Evolutionary conservation across 2,329 filamentous ascomycete genomes (phyloP).

Genomic region (Phoma sp.): DNA sequence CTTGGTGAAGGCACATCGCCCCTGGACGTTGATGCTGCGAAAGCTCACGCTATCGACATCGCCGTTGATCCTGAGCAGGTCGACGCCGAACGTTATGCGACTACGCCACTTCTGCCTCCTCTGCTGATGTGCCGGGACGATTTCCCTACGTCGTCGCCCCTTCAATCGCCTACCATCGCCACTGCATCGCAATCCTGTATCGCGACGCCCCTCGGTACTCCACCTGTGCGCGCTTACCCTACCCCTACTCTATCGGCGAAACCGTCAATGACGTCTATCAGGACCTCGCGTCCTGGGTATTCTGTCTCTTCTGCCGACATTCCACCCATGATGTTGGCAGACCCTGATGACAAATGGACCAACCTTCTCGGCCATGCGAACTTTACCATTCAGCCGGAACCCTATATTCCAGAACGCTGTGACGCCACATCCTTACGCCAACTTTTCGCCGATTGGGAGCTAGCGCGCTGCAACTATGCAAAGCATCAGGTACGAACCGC

Average conservation of each 20-base stretch:
- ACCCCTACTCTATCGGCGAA: conserved; percentile 79
- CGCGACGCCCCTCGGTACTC: conserved; percentile 56
- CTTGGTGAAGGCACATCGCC: conserved; percentile 40
- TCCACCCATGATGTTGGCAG: conserved; percentile 67
- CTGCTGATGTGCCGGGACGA: conserved; percentile 67
- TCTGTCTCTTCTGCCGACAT: conserved; percentile 61
- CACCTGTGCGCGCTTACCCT: conserved; percentile 56
- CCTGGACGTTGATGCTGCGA: conserved; percentile 43
- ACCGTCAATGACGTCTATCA: conserved; percentile 78
- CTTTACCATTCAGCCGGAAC: conserved; percentile 83
- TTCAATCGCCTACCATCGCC: conserved; percentile 80
- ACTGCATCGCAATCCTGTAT: conserved; percentile 58
- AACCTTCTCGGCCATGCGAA: conserved; percentile 88
- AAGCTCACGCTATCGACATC: conserved; percentile 55
- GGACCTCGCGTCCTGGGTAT: conserved; percentile 51
- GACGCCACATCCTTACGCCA: conserved; percentile 66
- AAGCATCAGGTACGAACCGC: conserved; percentile 87
- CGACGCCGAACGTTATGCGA: conserved; percentile 68
- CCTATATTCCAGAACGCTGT: conserved; percentile 71
- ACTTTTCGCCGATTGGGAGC: conserved; percentile 80
- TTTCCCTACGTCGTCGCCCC: conserved; percentile 73
- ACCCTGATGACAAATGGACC: conserved; percentile 83
- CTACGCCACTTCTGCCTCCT: conserved; percentile 85
- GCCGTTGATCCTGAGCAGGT: conserved; percentile 56
- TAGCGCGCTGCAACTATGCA: conserved; percentile 82